Base-by-base conservation (phyloP, 208 protist species). In the Trypanosoma congolense region DNA sequence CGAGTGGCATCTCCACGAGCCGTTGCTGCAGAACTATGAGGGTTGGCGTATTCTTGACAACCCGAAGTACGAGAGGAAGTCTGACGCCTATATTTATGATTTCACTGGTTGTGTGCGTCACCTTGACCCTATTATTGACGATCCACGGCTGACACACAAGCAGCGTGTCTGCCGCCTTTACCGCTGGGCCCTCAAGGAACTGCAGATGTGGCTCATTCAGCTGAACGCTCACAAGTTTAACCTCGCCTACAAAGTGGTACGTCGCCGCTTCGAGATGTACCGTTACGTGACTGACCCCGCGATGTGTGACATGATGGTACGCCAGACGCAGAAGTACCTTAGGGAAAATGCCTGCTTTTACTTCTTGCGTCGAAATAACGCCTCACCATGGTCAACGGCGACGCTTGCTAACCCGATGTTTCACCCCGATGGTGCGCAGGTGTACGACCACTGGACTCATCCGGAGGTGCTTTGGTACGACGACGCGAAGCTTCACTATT, bases 381-480 rank as follows among this genome's bases (percentile, higher is more conserved):
- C 61, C 57, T 90, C 80, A 14, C 87, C 87, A 33, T 87, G 77
- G 83, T 83, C 72, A 50, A 90, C 79, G 30, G 84, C 78, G 61
- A 91, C 83, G 0, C 72, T 94, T 1, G 78, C 83, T 1, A 91
- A 94, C 66, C 83, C 83, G 2, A 83, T 94, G 73, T 91, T 91
- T 57, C 87, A 94, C 56, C 87, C 87, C 0, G 87, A 94, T 61
- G 82, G 83, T 61, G 83, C 79, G 24, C 83, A 80, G 51, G 87
- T 94, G 46, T 94, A 94, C 64, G 87, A 94, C 52, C 87, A 94
- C 75, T 94, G 87, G 83, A 94, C 87, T 41, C 87, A 91, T 68
- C 77, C 87, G 9, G 83, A 94, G 67, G 87, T 94, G 56, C 78
- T 90, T 70, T 91, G 83, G 81, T 94, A 94, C 69, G 87, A 91